Conservation (phyloP, 108 stramenopile species). For the Cyclostephanos tholiformis region DNA sequence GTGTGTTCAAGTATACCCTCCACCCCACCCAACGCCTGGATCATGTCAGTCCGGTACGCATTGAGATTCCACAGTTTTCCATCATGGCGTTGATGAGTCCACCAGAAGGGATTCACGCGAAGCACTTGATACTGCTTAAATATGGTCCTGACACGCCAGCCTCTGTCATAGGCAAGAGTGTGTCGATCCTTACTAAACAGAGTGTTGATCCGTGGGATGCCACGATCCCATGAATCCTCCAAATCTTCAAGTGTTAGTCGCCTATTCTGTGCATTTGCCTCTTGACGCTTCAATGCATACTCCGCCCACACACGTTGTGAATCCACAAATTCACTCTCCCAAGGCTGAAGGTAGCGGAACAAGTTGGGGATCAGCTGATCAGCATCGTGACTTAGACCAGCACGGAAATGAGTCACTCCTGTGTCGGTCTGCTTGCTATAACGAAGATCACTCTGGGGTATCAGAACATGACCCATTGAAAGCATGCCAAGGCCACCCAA, state of each 20-base stretch:
- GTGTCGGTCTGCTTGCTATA: conserved; percentile 99
- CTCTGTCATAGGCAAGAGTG: conserved; percentile 96
- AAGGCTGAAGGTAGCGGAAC: conserved; percentile 98
- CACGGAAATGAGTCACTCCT: conserved; percentile 98
- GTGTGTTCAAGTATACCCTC: conserved; percentile 99
- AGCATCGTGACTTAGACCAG: conserved; percentile 97
- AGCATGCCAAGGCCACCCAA: conserved; percentile 99
- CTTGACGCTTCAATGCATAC: conserved; percentile 99
- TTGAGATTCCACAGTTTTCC: conserved; percentile 99
- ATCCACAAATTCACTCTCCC: conserved; percentile 99
- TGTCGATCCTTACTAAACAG: conserved; percentile 97
- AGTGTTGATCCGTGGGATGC: conserved; percentile 99
- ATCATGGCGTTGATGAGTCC: conserved; percentile 99
- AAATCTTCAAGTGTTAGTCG: conserved; percentile 97
- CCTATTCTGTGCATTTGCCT: conserved; percentile 98
- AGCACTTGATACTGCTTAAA: conserved; percentile 98
- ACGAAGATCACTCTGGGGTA: conserved; percentile 98
- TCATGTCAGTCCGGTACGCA: conserved; percentile 99
- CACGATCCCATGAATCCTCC: conserved; percentile 99
- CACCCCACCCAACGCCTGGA: conserved; percentile 98
- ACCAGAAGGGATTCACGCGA: conserved; percentile 97
- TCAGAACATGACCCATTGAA: conserved; percentile 98
- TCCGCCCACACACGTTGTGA: conserved; percentile 99
- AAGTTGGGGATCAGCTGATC: conserved; percentile 99
- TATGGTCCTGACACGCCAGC: conserved; percentile 98